A percentile compares a stretch with the other conserved stretches of the same genome.
phyloP scores from a whole-genome alignment of 192 early-diverging fungal genomes.

The Entomortierella chlamydospora region DNA sequence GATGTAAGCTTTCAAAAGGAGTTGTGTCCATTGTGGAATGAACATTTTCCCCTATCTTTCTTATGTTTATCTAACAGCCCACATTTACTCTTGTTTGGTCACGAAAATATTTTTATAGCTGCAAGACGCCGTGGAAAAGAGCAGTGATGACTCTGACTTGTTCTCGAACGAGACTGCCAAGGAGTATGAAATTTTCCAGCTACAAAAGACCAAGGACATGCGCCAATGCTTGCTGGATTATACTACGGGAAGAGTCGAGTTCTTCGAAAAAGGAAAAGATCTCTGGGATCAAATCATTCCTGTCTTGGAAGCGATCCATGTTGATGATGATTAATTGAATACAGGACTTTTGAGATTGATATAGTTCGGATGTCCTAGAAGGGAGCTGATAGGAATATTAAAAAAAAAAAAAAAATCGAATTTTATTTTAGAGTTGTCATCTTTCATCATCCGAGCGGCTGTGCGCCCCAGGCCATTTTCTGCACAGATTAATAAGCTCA shows the following conservation, averaged over 20 bases:
- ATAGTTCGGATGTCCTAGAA: neutral
- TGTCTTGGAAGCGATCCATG: constrained; percentile 73
- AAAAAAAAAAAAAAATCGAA: no score
- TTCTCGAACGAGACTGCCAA: constrained; percentile 85
- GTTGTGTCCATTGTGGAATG: no score
- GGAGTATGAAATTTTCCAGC: constrained; percentile 87
- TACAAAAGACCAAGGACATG: constrained; percentile 84
- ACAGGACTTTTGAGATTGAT: no score
- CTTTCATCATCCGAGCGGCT: no score
- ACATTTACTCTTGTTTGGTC: no score
- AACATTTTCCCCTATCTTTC: constrained; percentile 5
- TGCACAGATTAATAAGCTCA: no score
- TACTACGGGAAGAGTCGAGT: constrained; percentile 85
- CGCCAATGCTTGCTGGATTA: constrained; percentile 80
- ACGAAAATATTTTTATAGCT: constrained; percentile 72
- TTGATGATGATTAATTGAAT: constrained; percentile 47
- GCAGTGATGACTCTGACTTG: constrained; percentile 72
- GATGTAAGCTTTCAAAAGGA: constrained; percentile 62
- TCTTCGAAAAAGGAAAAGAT: constrained; percentile 77
- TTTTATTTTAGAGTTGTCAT: no score
- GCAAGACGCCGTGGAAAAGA: constrained; percentile 81
- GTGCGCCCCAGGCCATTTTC: no score
- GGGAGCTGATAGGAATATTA: neutral
- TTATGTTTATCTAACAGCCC: neutral
- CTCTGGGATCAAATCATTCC: constrained; percentile 91